Evolutionary conservation across 192 early-diverging fungal species (phyloP), one percentile per base, ranked within the genome.

Genomic region (Coemansia sp.): DNA sequence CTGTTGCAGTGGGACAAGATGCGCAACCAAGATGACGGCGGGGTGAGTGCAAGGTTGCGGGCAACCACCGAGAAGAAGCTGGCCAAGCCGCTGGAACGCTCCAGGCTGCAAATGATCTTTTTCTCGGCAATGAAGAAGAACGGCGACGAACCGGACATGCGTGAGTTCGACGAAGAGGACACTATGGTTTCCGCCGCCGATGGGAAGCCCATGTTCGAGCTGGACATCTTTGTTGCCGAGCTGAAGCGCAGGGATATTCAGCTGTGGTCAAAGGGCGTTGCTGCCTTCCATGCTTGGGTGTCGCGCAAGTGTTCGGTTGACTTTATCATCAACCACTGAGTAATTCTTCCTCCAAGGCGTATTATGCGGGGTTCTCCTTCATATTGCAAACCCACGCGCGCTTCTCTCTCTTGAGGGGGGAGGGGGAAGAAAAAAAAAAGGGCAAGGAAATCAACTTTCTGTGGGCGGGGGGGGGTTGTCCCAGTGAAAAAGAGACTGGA

Each of bases 201-300:
- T 15, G 61, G 64, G 9, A 79, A 79, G 54, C 71, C 76, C 4
- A 48, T 70, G 38, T 79, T 79, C 62, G 76, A 79, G 50, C 61
- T 79, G 10, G 71, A 79, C 40, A 79, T 79, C 20, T 79, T 79
- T 71, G 76, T 79, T n/a, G 58, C 64, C 2, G 76, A 79, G 66
- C 71, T 79, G 20, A 79, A 74, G 65, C 68, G 65, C 19, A 56
- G 76, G 14, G 76, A 79, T 23, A 57, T 68, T 22, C 36, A 36
- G 34, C 67, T 79, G 23, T 79, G 76, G 76, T 48, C 61, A 13
- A 61, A 62, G 22, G 71, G 71, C 8, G 62, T 58, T 13, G 61
- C 60, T 19, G 76, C 76, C 6, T 79, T 71, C 68, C 61, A 71
- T 17, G 40, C 71, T 0, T 79, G 76, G 76, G 60, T 71, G 20